These are phyloP conservation scores for Suillus paluster DNA, from an alignment of 768 basidiomycete genomes.

Conservation along the genomic window DNA sequence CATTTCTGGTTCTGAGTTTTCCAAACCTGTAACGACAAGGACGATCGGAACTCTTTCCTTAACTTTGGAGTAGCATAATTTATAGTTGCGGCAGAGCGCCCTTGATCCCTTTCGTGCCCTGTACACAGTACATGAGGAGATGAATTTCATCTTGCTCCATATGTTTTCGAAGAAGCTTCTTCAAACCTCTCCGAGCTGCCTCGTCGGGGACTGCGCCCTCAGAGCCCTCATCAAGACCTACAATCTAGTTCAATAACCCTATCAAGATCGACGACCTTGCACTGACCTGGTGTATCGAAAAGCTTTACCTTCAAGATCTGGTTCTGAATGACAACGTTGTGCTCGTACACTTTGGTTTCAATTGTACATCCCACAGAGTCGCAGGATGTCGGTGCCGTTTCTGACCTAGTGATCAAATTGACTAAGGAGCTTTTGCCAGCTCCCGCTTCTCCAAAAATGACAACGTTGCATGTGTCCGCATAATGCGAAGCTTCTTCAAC, in stretches of 20 bases:
- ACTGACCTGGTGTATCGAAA: constrained; percentile 38
- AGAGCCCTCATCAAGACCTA: constrained; percentile 38
- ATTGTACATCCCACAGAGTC: constrained; percentile 43
- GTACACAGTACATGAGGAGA: constrained; percentile 32
- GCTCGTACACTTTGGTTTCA: constrained; percentile 27
- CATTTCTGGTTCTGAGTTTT: constrained; percentile 35
- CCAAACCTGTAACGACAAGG: constrained; percentile 37
- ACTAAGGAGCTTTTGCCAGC: constrained; percentile 48
- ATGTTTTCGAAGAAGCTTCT: constrained; percentile 37
- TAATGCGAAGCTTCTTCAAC: background rate
- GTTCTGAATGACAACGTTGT: constrained; percentile 23
- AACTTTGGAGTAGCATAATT: constrained; percentile 23
- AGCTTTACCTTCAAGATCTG: constrained; percentile 22
- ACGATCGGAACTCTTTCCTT: constrained; percentile 25
- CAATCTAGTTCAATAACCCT: background rate
- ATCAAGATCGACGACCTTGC: background rate
- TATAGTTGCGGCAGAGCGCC: constrained; percentile 34
- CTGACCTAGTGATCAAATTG: constrained; percentile 40
- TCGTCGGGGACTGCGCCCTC: constrained; percentile 31
- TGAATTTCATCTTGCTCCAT: constrained; percentile 25
- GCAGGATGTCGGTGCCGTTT: constrained; percentile 36
- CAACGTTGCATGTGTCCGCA: constrained; percentile 34
- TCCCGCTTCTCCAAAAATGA: constrained; percentile 51
- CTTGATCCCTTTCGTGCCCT: constrained; percentile 28
- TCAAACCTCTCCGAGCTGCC: constrained; percentile 30